Conservation (phyloP, 805 yeast genomes). For the Starmerella tilneyi region DNA sequence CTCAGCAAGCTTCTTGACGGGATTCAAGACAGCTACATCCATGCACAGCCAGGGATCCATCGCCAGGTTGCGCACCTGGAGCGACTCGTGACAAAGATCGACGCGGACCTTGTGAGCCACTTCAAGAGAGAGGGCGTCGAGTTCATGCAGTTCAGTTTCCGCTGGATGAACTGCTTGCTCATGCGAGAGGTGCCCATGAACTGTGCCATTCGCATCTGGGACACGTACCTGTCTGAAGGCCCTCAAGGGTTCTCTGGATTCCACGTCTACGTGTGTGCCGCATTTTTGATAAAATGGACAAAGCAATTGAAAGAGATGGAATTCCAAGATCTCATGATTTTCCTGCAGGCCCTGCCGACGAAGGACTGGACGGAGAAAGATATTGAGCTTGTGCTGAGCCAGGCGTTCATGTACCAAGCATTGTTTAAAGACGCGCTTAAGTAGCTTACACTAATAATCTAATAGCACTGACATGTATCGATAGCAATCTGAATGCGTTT, state of each 20-base stretch:
- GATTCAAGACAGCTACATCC: conserved; percentile 92
- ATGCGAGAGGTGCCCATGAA: conserved; percentile 83
- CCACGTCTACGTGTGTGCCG: conserved; percentile 96
- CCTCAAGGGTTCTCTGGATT: conserved; percentile 73
- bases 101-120: conserved; percentile 60
- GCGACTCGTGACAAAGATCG: conserved; percentile 71
- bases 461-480: background rate
- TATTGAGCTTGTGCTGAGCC: conserved; percentile 82
- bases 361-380: conserved; percentile 77
- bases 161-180: conserved; percentile 97
- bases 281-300: conserved; percentile 83
- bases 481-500: too few species aligned
- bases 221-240: conserved; percentile 60
- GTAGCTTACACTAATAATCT: too few species aligned
- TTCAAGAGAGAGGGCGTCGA: conserved; percentile 76
- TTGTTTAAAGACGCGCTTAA: conserved; percentile 82
- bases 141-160: conserved; percentile 86
- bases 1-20: conserved; percentile 81
- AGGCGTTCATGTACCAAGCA: conserved; percentile 94
- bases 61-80: conserved; percentile 71
- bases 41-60: conserved; percentile 94
- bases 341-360: conserved; percentile 85
- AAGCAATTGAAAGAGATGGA: conserved; percentile 70
- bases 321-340: conserved; percentile 87
- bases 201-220: conserved; percentile 92